phyloP scores from a whole-genome alignment of 306 rosid genomes.

The apple (Malus domestica) region DNA sequence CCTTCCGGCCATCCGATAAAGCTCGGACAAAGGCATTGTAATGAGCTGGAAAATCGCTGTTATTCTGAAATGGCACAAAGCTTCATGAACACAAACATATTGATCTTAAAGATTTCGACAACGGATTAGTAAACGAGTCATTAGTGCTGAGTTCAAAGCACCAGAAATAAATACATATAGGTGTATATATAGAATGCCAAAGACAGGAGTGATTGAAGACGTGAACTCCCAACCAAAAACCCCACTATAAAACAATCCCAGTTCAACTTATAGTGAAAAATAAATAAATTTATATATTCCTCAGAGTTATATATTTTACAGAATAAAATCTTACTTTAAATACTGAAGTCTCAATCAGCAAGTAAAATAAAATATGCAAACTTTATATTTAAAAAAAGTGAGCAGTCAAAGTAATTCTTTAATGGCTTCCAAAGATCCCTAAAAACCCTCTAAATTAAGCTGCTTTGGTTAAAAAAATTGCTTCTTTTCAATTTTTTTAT shows the following conservation, averaged over 20 bases:
- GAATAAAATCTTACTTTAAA: constrained; percentile 32
- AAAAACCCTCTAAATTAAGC: constrained; percentile 36
- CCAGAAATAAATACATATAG: constrained; percentile 8
- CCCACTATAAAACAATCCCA: constrained; percentile 39
- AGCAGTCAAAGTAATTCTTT: constrained; percentile 58
- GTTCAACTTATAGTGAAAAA: constrained; percentile 19
- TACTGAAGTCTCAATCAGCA: constrained; percentile 44
- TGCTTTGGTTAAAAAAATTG: constrained; percentile 19
- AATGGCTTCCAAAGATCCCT: constrained; percentile 30
- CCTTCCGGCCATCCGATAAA: constrained; percentile 56
- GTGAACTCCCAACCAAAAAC: constrained; percentile 38
- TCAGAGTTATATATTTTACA: constrained; percentile 18
- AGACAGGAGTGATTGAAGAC: constrained; percentile 18
- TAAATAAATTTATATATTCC: constrained; percentile 4
- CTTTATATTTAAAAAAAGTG: constrained; percentile 27
- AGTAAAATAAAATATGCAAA: constrained; percentile 24
- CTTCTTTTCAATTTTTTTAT: constrained; percentile 25
- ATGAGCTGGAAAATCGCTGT: constrained; percentile 21
- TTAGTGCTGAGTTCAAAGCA: constrained; percentile 22
- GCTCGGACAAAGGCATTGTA: constrained; percentile 84
- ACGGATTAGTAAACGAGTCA: not conserved
- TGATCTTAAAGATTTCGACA: not conserved
- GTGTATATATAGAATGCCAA: constrained; percentile 8
- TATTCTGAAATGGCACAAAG: constrained; percentile 30
- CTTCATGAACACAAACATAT: constrained; percentile 23